phyloP scores from a whole-genome alignment of 2,329 filamentous ascomycete genomes.

The Pseudocercospora fijiensis region DNA sequence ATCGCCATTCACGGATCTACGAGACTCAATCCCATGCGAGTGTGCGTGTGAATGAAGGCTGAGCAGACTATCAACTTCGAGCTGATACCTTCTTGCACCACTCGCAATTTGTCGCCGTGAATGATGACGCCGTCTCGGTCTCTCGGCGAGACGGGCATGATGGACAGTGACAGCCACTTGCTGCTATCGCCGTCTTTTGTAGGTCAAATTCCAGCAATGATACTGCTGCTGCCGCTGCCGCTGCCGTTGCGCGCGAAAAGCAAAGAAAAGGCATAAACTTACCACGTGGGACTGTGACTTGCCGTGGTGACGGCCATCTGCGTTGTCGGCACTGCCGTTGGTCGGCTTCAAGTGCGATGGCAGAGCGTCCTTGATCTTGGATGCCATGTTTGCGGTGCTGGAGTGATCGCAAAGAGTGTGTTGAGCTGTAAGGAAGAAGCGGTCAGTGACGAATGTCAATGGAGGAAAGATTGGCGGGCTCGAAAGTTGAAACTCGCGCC shows the following conservation, averaged over 20 bases:
- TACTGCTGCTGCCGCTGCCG: constrained; percentile 13
- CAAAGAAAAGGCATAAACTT: constrained; percentile 46
- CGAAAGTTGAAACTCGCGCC: not conserved
- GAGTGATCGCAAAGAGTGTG: constrained; percentile 12
- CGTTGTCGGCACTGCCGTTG: constrained; percentile 41
- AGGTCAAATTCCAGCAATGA: not conserved
- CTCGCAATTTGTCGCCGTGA: not conserved
- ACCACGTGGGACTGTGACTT: constrained; percentile 86
- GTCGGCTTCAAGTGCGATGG: constrained; percentile 77
- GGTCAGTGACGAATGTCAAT: constrained; percentile 17
- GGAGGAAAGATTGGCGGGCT: constrained; percentile 13
- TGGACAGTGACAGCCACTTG: not conserved
- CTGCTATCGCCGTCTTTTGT: not conserved
- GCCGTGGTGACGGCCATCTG: constrained; percentile 66
- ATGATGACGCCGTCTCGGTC: not conserved
- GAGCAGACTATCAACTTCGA: no score
- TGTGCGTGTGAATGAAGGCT: no score
- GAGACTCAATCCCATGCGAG: no score
- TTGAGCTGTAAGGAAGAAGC: constrained; percentile 9
- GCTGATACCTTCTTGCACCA: not conserved
- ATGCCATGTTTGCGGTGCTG: constrained; percentile 37
- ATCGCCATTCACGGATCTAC: not conserved
- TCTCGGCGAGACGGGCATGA: not conserved
- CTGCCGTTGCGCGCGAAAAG: not conserved
- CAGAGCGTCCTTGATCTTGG: constrained; percentile 69